Evolutionary conservation across 768 basidiomycete genomes (phyloP), one percentile per base, ranked within the genome.

Genomic region (Mycena pura): DNA sequence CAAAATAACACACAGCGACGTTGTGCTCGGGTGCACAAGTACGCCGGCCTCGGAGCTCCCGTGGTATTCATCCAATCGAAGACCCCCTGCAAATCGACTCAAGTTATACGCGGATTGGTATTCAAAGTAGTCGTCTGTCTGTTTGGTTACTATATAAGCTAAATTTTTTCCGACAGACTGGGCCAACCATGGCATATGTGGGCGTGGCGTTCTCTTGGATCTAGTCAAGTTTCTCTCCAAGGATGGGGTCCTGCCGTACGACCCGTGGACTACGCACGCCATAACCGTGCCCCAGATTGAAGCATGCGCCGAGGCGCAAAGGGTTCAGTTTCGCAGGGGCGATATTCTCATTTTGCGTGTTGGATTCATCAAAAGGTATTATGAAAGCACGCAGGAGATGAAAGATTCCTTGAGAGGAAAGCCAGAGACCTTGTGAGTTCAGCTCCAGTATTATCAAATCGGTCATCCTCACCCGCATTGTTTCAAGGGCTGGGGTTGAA

Each of bases 111-210:
- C 84, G 80, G 58, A 79, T 87, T 48, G 89, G 88, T 9, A 86
- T 91, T n/a, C 89, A 91, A 67, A 89, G 89, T 89, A 63, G 5
- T 86, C 76, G 39, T n/a, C n/a, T n/a, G n/a, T n/a, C n/a, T 41
- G 21, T 25, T 24, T 28, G 13, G 15, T 14, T 15, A 34, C 43
- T 31, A 31, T 34, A 27, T 2, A 39, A 21, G 36, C 28, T 62
- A 10, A 57, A 60, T 52, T 39, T 28, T 36, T 19, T 14, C 21
- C 55, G 34, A 6, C 50, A 89, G 89, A 90, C 69, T 90, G 87
- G 88, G 85, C 89, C 0, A 81, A 81, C 28, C 89, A 89, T 65
- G 88, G 89, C 0, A 88, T 90, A 41, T 87, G 86, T 51, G 87
- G 89, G 0, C 82, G 89, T 3, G 89, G 87, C 25, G 85, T 90